phyloP scores from a whole-genome alignment of 75 land plant genomes.

The Cunninghamia lanceolata region DNA sequence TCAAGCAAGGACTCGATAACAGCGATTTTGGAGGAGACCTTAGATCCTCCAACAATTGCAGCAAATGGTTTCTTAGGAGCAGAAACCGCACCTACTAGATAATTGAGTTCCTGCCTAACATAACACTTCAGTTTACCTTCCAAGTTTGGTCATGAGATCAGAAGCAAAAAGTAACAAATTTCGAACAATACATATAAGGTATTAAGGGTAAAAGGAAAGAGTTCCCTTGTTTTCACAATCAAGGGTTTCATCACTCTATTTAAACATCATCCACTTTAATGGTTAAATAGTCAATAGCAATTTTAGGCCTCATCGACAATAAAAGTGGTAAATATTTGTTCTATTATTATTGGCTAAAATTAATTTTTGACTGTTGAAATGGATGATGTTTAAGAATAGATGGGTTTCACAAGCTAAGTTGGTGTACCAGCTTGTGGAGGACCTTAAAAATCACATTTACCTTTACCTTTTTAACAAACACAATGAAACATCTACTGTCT shows the following conservation, averaged over 20 bases:
- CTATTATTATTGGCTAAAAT: too few relatives aligned
- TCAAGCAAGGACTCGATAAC: slow-evolving; percentile 80
- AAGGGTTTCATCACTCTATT: too few relatives aligned
- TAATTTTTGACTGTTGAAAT: too few relatives aligned
- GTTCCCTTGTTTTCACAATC: neutral
- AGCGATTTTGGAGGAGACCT: slow-evolving; percentile 88
- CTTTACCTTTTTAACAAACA: neutral
- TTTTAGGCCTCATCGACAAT: too few relatives aligned
- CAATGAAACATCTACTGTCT: neutral
- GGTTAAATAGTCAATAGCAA: too few relatives aligned
- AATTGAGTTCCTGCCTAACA: slow-evolving; percentile 66
- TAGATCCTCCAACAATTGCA: slow-evolving; percentile 96
- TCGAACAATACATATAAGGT: neutral
- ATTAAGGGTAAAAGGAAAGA: neutral
- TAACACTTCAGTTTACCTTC: neutral
- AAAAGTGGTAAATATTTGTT: too few relatives aligned
- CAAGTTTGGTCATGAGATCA: neutral
- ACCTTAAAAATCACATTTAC: too few relatives aligned
- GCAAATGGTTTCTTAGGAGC: slow-evolving; percentile 91
- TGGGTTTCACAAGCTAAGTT: too few relatives aligned
- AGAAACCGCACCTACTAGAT: slow-evolving; percentile 76
- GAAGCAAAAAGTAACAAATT: neutral
- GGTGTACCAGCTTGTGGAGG: too few relatives aligned
- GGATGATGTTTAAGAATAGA: too few relatives aligned
- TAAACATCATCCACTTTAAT: too few relatives aligned